These are phyloP conservation scores for Hypoxylon sp. DNA, from an alignment of 2,329 filamentous ascomycete genomes.

Conservation along the genomic window DNA sequence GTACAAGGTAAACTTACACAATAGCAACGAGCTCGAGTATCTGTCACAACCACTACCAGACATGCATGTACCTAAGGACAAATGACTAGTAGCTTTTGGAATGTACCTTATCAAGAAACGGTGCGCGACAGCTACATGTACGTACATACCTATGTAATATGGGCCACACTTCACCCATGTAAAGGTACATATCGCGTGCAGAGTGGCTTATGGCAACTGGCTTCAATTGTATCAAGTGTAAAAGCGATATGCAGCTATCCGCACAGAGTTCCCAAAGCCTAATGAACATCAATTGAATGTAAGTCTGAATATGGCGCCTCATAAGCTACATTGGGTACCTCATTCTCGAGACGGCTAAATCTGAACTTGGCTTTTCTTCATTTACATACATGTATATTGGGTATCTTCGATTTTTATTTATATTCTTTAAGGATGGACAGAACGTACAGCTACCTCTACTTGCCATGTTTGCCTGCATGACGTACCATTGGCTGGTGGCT, in stretches of 20 bases:
- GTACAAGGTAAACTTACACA: neutral
- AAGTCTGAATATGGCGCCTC: slow-evolving; percentile 1
- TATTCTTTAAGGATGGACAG: neutral
- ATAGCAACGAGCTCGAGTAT: neutral
- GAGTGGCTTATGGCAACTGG: neutral
- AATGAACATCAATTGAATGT: too few relatives aligned
- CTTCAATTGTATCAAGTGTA: slow-evolving; percentile 1
- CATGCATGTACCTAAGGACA: neutral
- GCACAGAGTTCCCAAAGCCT: slow-evolving; percentile 12
- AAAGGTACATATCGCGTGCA: neutral
- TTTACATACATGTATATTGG: too few relatives aligned
- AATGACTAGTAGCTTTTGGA: neutral
- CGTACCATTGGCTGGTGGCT: slow-evolving; percentile 4
- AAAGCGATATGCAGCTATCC: slow-evolving; percentile 33
- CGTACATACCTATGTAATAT: too few relatives aligned
- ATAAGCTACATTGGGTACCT: neutral
- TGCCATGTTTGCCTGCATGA: slow-evolving; percentile 6
- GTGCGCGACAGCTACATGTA: neutral
- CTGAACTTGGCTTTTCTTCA: neutral
- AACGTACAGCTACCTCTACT: neutral
- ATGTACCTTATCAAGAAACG: neutral
- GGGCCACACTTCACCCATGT: slow-evolving; percentile 1
- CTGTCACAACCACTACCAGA: neutral
- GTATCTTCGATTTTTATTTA: too few relatives aligned
- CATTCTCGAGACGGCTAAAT: neutral